Conservation (phyloP, 164 flowering plant genomes). For the Tetracentron sinense region DNA sequence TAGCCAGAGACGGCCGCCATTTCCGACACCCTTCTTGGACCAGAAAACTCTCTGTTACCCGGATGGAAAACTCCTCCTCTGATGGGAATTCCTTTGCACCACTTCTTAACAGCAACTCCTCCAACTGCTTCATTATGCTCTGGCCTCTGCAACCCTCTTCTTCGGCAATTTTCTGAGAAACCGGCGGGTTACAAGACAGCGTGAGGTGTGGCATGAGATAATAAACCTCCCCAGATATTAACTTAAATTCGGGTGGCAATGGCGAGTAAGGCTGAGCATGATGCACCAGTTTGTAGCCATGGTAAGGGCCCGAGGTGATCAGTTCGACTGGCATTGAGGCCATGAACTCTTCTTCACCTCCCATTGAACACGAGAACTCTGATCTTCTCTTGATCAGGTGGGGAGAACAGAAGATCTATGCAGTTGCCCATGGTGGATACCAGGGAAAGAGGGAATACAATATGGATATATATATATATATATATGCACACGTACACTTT, state of each 20-base stretch:
- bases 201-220: conserved; percentile 21
- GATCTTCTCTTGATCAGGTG: conserved; percentile 8
- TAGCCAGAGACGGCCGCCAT: conserved; percentile 48
- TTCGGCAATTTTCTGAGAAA: conserved; percentile 6
- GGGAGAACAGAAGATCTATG: conserved; percentile 14
- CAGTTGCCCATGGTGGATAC: conserved; percentile 44
- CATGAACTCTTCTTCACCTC: conserved; percentile 30
- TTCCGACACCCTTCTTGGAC: conserved; percentile 17
- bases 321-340: conserved; percentile 26
- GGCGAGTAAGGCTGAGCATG: conserved; percentile 21
- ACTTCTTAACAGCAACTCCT: conserved; percentile 24
- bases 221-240: conserved; percentile 26
- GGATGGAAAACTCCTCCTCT: conserved; percentile 8
- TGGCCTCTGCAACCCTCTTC: conserved; percentile 8
- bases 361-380: conserved; percentile 24
- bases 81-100: conserved; percentile 13
- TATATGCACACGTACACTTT: conserved; percentile 5
- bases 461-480: neutral
- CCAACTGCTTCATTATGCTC: conserved; percentile 40
- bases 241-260: conserved; percentile 21
- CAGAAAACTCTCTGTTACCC: neutral
- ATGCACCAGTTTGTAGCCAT: conserved; percentile 26
- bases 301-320: conserved; percentile 27
- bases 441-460: neutral
- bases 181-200: conserved; percentile 12